These are phyloP conservation scores for Xerocomellus dryophilus DNA, from an alignment of 768 basidiomycete species.

Conservation along the genomic window DNA sequence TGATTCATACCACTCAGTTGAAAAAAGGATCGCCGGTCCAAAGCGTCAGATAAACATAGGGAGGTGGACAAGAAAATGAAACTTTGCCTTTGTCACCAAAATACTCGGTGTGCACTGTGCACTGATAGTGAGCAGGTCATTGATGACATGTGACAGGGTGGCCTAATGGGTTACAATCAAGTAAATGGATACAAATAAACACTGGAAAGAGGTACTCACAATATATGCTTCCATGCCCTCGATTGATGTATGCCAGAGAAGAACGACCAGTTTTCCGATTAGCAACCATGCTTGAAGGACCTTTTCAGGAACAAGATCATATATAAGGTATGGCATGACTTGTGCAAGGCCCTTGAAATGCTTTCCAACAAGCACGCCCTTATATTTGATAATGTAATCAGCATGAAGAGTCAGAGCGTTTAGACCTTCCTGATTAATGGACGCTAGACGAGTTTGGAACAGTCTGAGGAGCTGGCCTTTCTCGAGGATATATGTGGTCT, in stretches of 20 bases:
- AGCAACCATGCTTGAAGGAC: slow-evolving; percentile 32
- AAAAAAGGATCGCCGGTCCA: slow-evolving; percentile 28
- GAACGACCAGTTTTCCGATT: slow-evolving; percentile 33
- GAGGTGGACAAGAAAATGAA: slow-evolving; percentile 29
- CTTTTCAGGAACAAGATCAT: slow-evolving; percentile 28
- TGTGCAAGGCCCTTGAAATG: slow-evolving; percentile 34
- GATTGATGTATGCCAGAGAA: slow-evolving; percentile 45
- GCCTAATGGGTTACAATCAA: background rate
- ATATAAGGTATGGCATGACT: slow-evolving; percentile 28
- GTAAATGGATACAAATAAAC: background rate
- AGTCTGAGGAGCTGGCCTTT: slow-evolving; percentile 13
- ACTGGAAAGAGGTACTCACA: slow-evolving; percentile 8
- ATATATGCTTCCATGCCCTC: slow-evolving; percentile 35
- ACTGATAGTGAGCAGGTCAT: background rate
- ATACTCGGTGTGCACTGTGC: background rate
- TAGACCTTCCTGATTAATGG: slow-evolving; percentile 24
- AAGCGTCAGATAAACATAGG: slow-evolving; percentile 26
- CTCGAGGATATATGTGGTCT: slow-evolving; percentile 21
- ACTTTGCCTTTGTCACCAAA: background rate
- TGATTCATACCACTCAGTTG: slow-evolving; percentile 27
- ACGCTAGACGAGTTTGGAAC: slow-evolving; percentile 28
- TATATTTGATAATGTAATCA: slow-evolving; percentile 33
- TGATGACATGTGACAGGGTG: background rate
- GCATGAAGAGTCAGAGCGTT: slow-evolving; percentile 24
- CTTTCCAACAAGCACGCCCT: slow-evolving; percentile 30